Evolutionary conservation across 78 protist species (phyloP), one percentile per base, ranked within the genome.

Genomic region (Cavenderia fasciculata): DNA sequence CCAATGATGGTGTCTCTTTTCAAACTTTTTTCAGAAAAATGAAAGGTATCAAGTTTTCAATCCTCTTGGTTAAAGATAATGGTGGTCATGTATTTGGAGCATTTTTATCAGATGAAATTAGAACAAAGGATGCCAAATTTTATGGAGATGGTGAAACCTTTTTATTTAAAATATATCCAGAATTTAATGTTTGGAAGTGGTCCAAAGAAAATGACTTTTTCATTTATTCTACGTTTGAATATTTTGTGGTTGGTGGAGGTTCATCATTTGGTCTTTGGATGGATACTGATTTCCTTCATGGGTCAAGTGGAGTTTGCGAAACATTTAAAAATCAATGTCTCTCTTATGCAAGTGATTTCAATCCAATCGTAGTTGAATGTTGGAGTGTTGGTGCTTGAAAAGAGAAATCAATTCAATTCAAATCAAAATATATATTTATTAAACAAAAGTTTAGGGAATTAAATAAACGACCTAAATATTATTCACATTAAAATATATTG

Each of bases 61-160:
- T 82, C 1, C n/a, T 82, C 5, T 43, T 82, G 21, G 43, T 82
- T 57, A 70, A 82, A 56, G 90, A 82, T 33, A 56, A 82, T 8
- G 18, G 61, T n/a, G 90, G 90, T 8, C 56, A 69, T 47, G 73
- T 82, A 27, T 82, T 82, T 82, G 90, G 90, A 12, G 78, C 78
- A 2, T 82, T 44, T 31, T 2, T 65, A 4, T 68, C 79, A 0
- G 90, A 65, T 10, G 47, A 59, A 44, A n/a, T 82, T 2, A 52
- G 56, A 43, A 38, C 61, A 14, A 82, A 29, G 29, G 54, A 73
- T 25, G 78, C 47, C 25, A 23, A 10, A 4, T 82, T 41, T 44
- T 82, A 66, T 82, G 90, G 90, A 6, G 43, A 21, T 68, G 90
- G 90, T 44, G 90, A 82, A 31, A 82, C 90, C 3, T 82, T 82